Base-by-base conservation (phyloP, 2,329 filamentous ascomycete species). In the Daldinia sp. region DNA sequence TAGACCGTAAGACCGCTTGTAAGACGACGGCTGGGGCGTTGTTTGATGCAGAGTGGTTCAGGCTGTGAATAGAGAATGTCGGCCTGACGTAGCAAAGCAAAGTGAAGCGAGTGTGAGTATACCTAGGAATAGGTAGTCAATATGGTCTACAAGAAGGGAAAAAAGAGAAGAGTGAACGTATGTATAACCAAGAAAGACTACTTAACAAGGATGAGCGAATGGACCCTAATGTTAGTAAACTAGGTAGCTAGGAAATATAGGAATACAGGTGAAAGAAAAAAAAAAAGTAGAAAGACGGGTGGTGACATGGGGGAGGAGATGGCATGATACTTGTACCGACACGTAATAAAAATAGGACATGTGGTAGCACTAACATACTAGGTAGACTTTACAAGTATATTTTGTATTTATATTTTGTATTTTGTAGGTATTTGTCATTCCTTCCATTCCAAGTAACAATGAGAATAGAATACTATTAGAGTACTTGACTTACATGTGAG, bases 261-360 rank as follows among this genome's bases (percentile, higher is more conserved):
- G 47, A 63, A 59, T 59, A 63, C 49, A 49, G 58, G 32, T 63
- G 52, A 60, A 57, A 58, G 54, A 51, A n/a, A n/a, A n/a, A n/a
- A n/a, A 45, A 58, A 56, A 39, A 56, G 39, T 50, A 58, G 58
- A 39, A 50, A 52, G 27, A 37, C 21, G 19, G 19, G 30, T 37
- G 48, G 47, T 59, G 49, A 51, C 53, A 61, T 57, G 50, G 29
- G 57, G 23, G n/a, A n/a, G 10, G 35, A 35, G 58, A 62, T 60
- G 62, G 65, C 23, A 66, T 60, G 64, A 68, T 66, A 66, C 62
- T 65, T 66, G 62, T 66, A 66, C 61, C 56, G 30, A 54, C 61
- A 61, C 64, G 55, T 60, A 64, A 64, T 54, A 64, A 64, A 61
- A 64, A 67, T 67, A 64, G 61, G 4, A 52, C 45, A 32, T 54